Evolutionary conservation across 441 rosid genomes (phyloP).

Genomic region (Brassica hybrid): DNA sequence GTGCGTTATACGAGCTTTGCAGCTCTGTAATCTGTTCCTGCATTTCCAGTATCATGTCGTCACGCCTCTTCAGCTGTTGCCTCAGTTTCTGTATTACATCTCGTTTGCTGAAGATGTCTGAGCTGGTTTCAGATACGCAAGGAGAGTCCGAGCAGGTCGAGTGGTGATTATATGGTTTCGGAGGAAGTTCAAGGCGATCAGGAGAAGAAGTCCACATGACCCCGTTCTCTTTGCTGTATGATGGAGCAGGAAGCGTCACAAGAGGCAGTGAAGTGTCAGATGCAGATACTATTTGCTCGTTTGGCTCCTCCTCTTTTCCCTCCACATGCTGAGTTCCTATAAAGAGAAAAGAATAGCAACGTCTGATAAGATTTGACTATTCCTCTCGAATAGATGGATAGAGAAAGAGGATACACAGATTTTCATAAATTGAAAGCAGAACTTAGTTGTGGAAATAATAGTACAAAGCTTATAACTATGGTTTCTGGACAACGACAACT

Average conservation of each 20-base stretch:
- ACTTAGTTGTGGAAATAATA: not conserved
- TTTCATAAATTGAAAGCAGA: not conserved
- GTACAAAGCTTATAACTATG: not conserved
- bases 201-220: slow-evolving; percentile 85
- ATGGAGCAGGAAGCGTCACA: slow-evolving; percentile 71
- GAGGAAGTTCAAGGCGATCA: slow-evolving; percentile 86
- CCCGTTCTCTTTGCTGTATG: slow-evolving; percentile 71
- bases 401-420: not conserved
- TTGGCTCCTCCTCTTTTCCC: slow-evolving; percentile 48
- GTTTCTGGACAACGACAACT: not conserved
- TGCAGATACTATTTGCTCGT: slow-evolving; percentile 56
- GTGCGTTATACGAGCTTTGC: slow-evolving; percentile 75
- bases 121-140: slow-evolving; percentile 93
- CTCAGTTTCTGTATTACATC: slow-evolving; percentile 94
- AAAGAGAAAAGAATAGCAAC: slow-evolving; percentile 22
- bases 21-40: slow-evolving; percentile 85
- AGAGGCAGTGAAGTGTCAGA: slow-evolving; percentile 71
- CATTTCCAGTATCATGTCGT: slow-evolving; percentile 95
- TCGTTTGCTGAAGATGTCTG: slow-evolving; percentile 92
- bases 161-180: slow-evolving; percentile 76
- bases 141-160: slow-evolving; percentile 95
- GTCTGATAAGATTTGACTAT: slow-evolving; percentile 25
- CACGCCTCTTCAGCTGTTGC: slow-evolving; percentile 95
- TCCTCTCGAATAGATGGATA: slow-evolving; percentile 13
- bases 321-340: slow-evolving; percentile 64